Conservation (phyloP, 306 rosid genomes). For the Trifolium fragiferum region DNA sequence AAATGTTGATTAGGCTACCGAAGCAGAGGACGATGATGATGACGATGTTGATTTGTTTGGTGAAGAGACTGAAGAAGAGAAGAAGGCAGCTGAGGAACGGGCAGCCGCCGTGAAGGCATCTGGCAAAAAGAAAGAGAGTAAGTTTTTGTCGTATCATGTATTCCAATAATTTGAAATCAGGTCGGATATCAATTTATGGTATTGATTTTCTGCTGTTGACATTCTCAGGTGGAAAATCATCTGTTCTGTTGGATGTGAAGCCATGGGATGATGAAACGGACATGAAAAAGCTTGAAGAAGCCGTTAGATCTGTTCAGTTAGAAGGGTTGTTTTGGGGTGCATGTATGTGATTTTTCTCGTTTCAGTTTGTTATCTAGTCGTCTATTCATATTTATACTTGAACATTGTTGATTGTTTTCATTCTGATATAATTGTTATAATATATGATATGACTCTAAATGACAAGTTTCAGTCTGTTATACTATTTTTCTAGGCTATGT, state of each 20-base stretch:
- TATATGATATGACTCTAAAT: neutral
- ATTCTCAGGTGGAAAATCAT: conserved; percentile 85
- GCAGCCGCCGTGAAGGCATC: conserved; percentile 88
- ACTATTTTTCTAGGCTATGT: neutral
- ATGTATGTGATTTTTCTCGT: conserved; percentile 56
- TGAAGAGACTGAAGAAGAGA: conserved; percentile 97
- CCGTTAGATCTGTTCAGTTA: conserved; percentile 77
- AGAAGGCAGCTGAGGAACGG: conserved; percentile 92
- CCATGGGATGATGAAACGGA: conserved; percentile 99
- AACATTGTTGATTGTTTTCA: neutral
- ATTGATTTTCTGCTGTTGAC: neutral
- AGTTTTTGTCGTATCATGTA: conserved; percentile 28
- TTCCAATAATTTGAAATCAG: neutral
- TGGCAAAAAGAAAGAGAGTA: conserved; percentile 87
- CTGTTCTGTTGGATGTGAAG: conserved; percentile 90
- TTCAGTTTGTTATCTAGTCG: neutral
- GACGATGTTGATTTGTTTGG: conserved; percentile 94
- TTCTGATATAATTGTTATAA: neutral
- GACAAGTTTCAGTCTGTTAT: neutral
- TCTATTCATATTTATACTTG: neutral
- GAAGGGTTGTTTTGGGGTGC: conserved; percentile 97
- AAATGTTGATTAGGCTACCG: conserved; percentile 59
- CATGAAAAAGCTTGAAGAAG: conserved; percentile 95
- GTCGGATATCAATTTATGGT: neutral
- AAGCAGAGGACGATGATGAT: conserved; percentile 74